Base-by-base conservation (phyloP, 805 yeast genomes). In the Cyberlindnera suaveolens region DNA sequence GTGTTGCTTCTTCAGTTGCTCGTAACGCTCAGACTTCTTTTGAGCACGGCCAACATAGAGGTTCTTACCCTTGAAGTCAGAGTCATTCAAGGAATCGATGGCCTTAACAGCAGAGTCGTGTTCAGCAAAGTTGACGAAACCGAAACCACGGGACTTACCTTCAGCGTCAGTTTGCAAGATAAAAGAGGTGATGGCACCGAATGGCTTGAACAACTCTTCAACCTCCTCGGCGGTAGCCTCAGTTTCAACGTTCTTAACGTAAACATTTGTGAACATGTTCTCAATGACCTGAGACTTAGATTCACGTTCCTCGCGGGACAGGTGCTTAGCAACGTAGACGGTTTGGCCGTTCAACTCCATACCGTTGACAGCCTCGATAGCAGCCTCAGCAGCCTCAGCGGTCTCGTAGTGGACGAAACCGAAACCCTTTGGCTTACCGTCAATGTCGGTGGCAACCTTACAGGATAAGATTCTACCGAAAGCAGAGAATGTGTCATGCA, bases 21-120 rank as follows among this genome's bases (percentile, higher is more conserved):
- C 96, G 64, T 82, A 70, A 77, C 99, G 90, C 80, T 93, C 99
- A 70, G 85, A 78, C 80, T 89, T 91, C 89, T 89, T 91, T 77
- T 93, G 99, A 58, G 99, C 99, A 72, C 99, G 88, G 62, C 97
- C 96, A 62, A 91, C 99, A 68, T 81, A 93, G 54, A 93, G 71
- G 68, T 74, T 78, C 74, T 86, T 87, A 62, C 93, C 95, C 60
- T 79, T 80, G 66, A 83, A 67, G 64, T 93, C 98, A 57, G 68
- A 72, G 66, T 84, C 96, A 72, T 93, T 86, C 67, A 91, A 80
- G 61, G 75, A 93, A 42, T 87, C 97, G 57, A 91, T 95, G 48
- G 98, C 96, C 71, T 80, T 79, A 58, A 75, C 79, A 54, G 99
- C 99, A 56, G 80, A 76, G 61, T 84, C 89, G 70, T 91, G 99